Conservation (phyloP, 768 basidiomycete species). For the Tricholoma hemisulphureum region DNA sequence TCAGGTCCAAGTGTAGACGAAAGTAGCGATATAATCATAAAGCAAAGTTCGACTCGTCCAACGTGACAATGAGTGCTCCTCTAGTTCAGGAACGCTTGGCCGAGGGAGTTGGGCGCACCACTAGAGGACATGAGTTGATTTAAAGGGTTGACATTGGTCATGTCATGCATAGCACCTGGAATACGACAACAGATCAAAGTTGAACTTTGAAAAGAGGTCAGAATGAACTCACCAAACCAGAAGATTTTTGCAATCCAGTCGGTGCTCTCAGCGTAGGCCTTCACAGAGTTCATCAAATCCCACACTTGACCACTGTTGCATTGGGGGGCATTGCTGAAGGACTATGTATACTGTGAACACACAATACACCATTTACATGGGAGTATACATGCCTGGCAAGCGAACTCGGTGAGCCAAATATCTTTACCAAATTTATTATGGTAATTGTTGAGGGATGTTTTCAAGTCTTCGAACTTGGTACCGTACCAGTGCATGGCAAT, state of each 20-base stretch:
- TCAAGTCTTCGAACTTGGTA: constrained; percentile 44
- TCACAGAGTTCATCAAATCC: constrained; percentile 46
- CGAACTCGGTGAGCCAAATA: constrained; percentile 71
- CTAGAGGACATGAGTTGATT: constrained; percentile 51
- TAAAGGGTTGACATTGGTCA: constrained; percentile 53
- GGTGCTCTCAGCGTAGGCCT: constrained; percentile 45
- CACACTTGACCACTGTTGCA: constrained; percentile 40
- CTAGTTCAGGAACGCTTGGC: constrained; percentile 44
- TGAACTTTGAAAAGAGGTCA: not conserved
- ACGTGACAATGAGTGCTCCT: not conserved
- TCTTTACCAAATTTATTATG: constrained; percentile 41
- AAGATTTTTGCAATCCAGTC: constrained; percentile 43
- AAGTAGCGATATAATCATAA: not conserved
- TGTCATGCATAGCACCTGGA: constrained; percentile 53
- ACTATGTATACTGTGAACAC: not conserved
- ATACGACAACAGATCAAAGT: not conserved
- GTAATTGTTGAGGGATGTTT: constrained; percentile 47
- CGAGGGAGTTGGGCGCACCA: constrained; percentile 54
- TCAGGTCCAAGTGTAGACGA: not conserved
- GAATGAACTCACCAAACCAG: constrained; percentile 56
- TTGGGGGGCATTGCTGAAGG: constrained; percentile 47
- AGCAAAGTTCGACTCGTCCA: not conserved
- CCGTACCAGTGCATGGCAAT: constrained; percentile 74
- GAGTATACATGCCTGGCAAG: constrained; percentile 49
- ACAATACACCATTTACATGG: not conserved